Evolutionary conservation across 768 basidiomycete genomes (phyloP), one percentile per base, ranked within the genome.

Genomic region (Dacryopinax spathularia): DNA sequence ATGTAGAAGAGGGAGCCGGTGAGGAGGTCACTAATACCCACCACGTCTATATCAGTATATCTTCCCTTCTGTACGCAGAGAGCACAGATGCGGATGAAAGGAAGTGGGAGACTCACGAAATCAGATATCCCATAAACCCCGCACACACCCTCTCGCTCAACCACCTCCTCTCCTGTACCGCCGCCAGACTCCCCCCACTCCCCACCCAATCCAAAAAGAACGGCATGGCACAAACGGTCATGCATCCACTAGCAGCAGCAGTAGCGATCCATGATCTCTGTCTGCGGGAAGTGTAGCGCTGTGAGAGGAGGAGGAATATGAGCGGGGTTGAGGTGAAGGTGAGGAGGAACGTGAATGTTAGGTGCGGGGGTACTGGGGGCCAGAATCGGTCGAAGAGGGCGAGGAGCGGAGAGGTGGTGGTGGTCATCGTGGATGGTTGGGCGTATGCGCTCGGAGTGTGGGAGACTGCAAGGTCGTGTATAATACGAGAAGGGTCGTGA

Each of bases 231-330:
- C 69, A 63, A 4, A 77, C 1, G 16, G 76, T 74, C 80, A 81
- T 81, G 36, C 66, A 48, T 1, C 71, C 70, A 62, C 78, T 79
- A 0, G 77, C 73, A 62, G 77, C 63, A 0, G 72, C 70, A 1
- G 80, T 79, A 41, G 82, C 72, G 44, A 82, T 70, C 77, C 82
- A 83, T 44, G 82, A 73, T 29, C 71, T 71, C 65, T 82, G 77
- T 68, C 78, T 77, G 35, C 72, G 44, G 2, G 76, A 73, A 5
- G 72, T 59, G 69, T 73, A 77, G 37, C 43, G 59, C 0, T 71
- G 66, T 1, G 74, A 69, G 31, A 76, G 67, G 29, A 73, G 4
- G 60, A 71, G 64, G 70, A 77, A 80, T 13, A 64, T 27, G 1
- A 64, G 4, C 13, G 37, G 59, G 22, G 59, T 63, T 41, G 62